phyloP scores from a whole-genome alignment of 495 filamentous ascomycete genomes.

The Penicillium coprophilum region DNA sequence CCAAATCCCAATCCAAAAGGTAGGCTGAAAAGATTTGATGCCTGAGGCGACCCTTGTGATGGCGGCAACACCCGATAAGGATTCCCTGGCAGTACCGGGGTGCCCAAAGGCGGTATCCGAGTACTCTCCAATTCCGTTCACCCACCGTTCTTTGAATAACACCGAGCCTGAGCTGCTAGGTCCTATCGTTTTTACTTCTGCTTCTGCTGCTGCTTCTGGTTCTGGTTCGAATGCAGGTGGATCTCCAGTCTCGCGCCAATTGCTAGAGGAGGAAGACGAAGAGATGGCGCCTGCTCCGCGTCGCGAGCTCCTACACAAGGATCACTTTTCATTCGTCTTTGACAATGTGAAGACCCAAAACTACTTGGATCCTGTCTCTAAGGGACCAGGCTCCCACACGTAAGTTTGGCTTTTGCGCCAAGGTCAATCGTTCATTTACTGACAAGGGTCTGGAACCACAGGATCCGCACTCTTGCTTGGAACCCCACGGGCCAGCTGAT shows the following conservation, averaged over 20 bases:
- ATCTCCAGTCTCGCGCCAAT: constrained; percentile 16
- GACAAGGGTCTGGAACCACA: constrained; percentile 22
- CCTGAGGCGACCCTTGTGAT: not conserved
- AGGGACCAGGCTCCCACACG: constrained; percentile 54
- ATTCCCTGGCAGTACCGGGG: constrained; percentile 1
- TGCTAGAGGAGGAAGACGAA: constrained; percentile 15
- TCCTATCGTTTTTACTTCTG: not conserved
- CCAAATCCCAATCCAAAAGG: not conserved
- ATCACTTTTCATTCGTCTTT: constrained; percentile 60
- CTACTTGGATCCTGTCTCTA: constrained; percentile 59
- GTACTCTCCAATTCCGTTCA: not conserved
- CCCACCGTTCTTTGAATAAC: not conserved
- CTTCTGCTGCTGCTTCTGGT: not conserved
- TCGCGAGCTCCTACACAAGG: constrained; percentile 59
- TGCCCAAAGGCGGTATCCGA: constrained; percentile 6
- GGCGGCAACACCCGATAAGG: not conserved
- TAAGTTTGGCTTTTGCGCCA: constrained; percentile 28
- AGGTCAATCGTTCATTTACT: not conserved
- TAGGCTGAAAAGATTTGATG: not conserved
- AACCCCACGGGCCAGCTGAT: constrained; percentile 82
- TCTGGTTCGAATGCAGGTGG: not conserved
- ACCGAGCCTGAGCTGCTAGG: not conserved
- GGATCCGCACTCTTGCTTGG: constrained; percentile 79
- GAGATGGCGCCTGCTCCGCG: constrained; percentile 53
- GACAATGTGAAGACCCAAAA: constrained; percentile 56